Base-by-base conservation (phyloP, 441 rosid genomes). In the Aleurites moluccanus region DNA sequence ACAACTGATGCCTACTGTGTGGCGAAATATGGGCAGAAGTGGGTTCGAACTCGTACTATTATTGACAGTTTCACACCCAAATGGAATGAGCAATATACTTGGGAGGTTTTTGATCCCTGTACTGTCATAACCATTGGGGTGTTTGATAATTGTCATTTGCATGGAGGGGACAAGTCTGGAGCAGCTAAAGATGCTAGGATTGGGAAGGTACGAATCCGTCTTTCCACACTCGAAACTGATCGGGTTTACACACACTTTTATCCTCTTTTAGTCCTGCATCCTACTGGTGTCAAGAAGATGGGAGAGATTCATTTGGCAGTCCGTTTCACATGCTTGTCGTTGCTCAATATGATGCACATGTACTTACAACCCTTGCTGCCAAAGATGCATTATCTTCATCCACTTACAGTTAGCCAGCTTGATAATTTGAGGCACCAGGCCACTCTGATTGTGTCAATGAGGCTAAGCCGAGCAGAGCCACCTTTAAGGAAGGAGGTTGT, bases 51-150 rank as follows among this genome's bases (percentile, higher is more conserved):
- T 0, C 84, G 99, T 77, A 93, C 99, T 0, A 91, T 93, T 77
- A 87, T 93, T 0, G 96, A 93, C 80, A 95, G 92, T 85, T 89
- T 88, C 81, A 86, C 79, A 1, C 99, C 99, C 7, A 95, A 84
- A 82, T 93, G 99, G 99, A 93, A 95, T 13, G 99, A 95, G 82
- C 99, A 95, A 60, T 95, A 95, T 69, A 95, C 97, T n/a, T 95
- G 99, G 98, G 99, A 95, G 81, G 99, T 93, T 70, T 91, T 78
- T 9, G 98, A 95, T 86, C 98, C 99, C 4, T 95, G 98, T 77
- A 95, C 99, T 3, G 99, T 95, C 49, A 77, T 95, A 64, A 95
- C 98, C 7, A 83, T 95, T 72, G 99, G 99, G 44, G 99, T 95
- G 1, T 95, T 88, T 72, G 99, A 95, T 82, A 95, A 95, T 73